Evolutionary conservation across 108 stramenopile genomes (phyloP).

Genomic region (Pseudonitzschia multistriata): DNA sequence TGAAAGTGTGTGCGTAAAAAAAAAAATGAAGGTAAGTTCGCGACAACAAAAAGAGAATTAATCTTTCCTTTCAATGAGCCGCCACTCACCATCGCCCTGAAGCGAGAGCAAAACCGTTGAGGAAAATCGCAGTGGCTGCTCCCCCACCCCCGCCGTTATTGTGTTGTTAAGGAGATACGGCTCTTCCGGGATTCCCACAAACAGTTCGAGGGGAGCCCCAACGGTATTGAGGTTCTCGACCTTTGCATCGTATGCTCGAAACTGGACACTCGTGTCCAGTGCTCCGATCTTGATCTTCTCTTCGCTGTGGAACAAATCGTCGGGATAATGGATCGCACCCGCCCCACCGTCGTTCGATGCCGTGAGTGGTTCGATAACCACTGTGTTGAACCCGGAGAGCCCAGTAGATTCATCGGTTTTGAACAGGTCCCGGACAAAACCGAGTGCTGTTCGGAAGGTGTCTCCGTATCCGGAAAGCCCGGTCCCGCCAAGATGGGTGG

Average conservation of each 20-base stretch:
- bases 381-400: conserved; percentile 52
- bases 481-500: conserved; percentile 39
- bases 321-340: conserved; percentile 40
- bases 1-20: background rate
- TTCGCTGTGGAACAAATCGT: conserved; percentile 39
- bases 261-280: conserved; percentile 51
- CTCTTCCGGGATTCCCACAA: conserved; percentile 46
- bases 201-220: conserved; percentile 48
- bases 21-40: too few species aligned
- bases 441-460: conserved; percentile 39
- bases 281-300: conserved; percentile 52
- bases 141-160: conserved; percentile 44
- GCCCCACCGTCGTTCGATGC: conserved; percentile 41
- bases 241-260: conserved; percentile 50
- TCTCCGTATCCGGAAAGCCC: conserved; percentile 56
- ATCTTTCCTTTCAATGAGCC: too few species aligned
- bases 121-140: conserved; percentile 33
- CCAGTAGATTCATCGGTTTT: conserved; percentile 48
- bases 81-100: conserved; percentile 51
- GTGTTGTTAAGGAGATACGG: conserved; percentile 56
- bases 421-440: conserved; percentile 44
- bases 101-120: conserved; percentile 45
- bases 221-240: conserved; percentile 63
- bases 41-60: background rate
- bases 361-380: conserved; percentile 50